Evolutionary conservation across 108 stramenopile species (phyloP), one percentile per base, ranked within the genome.

Genomic region (Nitzschia inconspicua): DNA sequence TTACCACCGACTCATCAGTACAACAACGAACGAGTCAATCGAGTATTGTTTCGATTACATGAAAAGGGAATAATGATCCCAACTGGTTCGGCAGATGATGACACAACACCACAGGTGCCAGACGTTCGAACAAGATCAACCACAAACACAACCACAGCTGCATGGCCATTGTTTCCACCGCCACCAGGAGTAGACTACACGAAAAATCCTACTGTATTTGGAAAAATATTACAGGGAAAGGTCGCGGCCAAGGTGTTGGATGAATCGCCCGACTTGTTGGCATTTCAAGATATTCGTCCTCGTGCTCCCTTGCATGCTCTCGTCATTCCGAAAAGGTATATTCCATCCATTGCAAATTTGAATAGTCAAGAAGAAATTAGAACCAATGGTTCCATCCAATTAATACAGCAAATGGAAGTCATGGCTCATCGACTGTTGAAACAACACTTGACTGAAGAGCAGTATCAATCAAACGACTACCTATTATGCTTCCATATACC

Each of bases 191-290:
- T n/a, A n/a, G n/a, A n/a, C n/a, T n/a, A n/a, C n/a, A n/a, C n/a
- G n/a, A n/a, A n/a, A n/a, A 86, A 89, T 66, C 70, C 75, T 3
- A 70, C 80, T 32, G 84, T 82, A 6, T 89, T 89, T 72, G 88
- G 88, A n/a, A 58, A 50, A 56, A 79, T 89, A 1, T 64, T 89
- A 7, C 30, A 65, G 10, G 84, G 88, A 3, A 70, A 82, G 62
- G 47, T 72, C 19, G 70, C 76, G 3, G 42, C 72, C 19, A 20
- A 46, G 13, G 49, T 56, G 14, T 60, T 82, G 18, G 14, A 35
- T 2, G 86, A 88, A 70, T 39, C 66, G 0, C 8, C 57, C 0
- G 35, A 63, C n/a, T 44, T 79, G 43, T 34, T 89, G 13, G 79
- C 84, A 28, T 86, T 89, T 74, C 56, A 65, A 31, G 84, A 89